Percentiles rank a stretch among this genome's conserved stretches.
Conservation (phyloP, 2,329 filamentous ascomycete species). For the Aspergillus sp. region DNA sequence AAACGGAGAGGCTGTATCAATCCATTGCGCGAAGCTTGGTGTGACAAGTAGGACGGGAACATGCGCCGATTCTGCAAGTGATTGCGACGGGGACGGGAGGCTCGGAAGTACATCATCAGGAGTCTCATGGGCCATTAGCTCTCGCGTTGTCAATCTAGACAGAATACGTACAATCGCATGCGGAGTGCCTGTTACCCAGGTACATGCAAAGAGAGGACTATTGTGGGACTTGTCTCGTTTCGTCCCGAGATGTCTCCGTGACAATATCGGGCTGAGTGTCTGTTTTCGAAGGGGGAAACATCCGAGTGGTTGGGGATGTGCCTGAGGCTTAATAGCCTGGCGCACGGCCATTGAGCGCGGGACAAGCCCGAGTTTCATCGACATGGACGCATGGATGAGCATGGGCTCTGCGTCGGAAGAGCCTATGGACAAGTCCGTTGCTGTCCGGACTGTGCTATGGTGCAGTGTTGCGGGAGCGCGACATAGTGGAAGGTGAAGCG, state of each 20-base stretch:
- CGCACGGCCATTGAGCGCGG: slow-evolving; percentile 18
- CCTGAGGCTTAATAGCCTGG: slow-evolving; percentile 10
- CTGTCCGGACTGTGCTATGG: too few species aligned
- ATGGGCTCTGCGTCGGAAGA: not conserved
- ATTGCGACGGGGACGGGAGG: slow-evolving; percentile 18
- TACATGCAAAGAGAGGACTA: slow-evolving; percentile 23
- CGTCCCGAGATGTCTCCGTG: slow-evolving; percentile 17
- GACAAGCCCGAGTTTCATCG: slow-evolving; percentile 15
- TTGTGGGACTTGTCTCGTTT: slow-evolving; percentile 7
- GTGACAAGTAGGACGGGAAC: slow-evolving; percentile 37
- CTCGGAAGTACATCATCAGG: slow-evolving; percentile 29
- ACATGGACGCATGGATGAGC: slow-evolving; percentile 20
- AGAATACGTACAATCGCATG: slow-evolving; percentile 24
- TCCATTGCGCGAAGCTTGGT: slow-evolving; percentile 36
- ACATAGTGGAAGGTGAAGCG: too few species aligned
- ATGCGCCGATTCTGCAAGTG: slow-evolving; percentile 13
- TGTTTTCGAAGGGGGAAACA: not conserved
- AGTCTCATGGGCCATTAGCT: slow-evolving; percentile 20
- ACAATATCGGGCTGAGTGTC: not conserved
- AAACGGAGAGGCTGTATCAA: slow-evolving; percentile 29
- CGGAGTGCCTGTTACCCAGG: slow-evolving; percentile 32
- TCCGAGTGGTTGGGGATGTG: not conserved
- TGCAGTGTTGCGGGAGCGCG: too few species aligned
- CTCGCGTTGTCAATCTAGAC: not conserved
- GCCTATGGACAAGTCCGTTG: not conserved